Evolutionary conservation across 192 early-diverging fungal genomes (phyloP), one percentile per base, ranked within the genome.

Genomic region (Coemansia sp.): DNA sequence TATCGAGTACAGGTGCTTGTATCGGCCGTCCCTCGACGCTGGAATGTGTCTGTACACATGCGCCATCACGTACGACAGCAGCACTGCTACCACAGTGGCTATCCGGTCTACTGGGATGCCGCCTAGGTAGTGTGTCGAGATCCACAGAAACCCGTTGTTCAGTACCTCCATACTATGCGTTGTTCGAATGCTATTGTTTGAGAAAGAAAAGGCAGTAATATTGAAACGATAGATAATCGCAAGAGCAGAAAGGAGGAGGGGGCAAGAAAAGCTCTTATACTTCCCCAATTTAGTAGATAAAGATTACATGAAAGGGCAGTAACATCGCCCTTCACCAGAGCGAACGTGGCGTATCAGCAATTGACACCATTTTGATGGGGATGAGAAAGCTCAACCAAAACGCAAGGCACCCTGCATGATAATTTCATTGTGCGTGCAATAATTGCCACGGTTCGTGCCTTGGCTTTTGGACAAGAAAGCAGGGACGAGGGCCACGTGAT

Each of bases 61-160:
- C 6, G 86, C 87, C 20, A 85, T 63, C 0, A 75, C 83, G 65
- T 89, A 88, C 23, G 83, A 70, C 14, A 84, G 63, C 14, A 90
- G 55, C 22, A 89, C 70, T 17, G 78, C 75, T 9, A 79, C 65
- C 4, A 85, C 67, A 15, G 85, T 71, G 20, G 82, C 79, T 19
- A 92, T 62, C 53, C 88, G 86, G 64, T 90, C 90, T 9, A 67
- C 59, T 5, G 86, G 57, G 8, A 83, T 64, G 5, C 83, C 85
- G 57, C 79, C 82, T 37, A 83, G 62, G 36, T 76, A 82, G 5
- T 29, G 30, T 5, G 34, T 50, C 23, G 79, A 82, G 10, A 76
- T 36, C 63, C 62, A 52, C 27, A 17, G 23, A n/a, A 73, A 41
- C 19, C 33, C 66, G 20, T 29, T 45, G 63, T 72, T 69, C 23